phyloP scores from a whole-genome alignment of 805 yeast species.

The Saccharomycopsis vini region DNA sequence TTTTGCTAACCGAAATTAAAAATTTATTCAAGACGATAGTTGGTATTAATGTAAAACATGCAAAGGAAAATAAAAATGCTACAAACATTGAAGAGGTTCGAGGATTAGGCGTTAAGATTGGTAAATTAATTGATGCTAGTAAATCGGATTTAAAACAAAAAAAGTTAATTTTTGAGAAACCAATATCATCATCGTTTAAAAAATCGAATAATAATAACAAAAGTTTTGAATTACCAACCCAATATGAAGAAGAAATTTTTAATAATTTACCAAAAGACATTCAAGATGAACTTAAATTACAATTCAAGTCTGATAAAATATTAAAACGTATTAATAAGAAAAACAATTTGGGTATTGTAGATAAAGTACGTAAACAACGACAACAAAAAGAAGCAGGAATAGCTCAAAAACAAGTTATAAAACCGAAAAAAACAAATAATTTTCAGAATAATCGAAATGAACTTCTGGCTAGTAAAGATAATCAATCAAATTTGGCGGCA shows the following conservation, averaged over 20 bases:
- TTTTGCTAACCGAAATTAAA: conserved; percentile 52
- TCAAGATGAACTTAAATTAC: conserved; percentile 49
- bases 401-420: too few species aligned
- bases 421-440: too few species aligned
- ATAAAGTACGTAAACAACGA: not conserved
- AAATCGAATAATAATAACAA: conserved; percentile 2
- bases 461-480: too few species aligned
- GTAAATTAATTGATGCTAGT: conserved; percentile 39
- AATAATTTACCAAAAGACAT: conserved; percentile 58
- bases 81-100: conserved; percentile 64
- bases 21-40: conserved; percentile 42
- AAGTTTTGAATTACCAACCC: conserved; percentile 22
- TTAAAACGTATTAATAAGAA: conserved; percentile 3
- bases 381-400: not conserved
- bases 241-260: conserved; percentile 61
- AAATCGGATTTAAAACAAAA: conserved; percentile 1
- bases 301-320: conserved; percentile 28
- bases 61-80: conserved; percentile 27
- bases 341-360: not conserved
- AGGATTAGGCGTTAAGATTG: conserved; percentile 69
- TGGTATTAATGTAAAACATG: not conserved
- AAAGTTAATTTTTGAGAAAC: too few species aligned
- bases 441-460: too few species aligned
- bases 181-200: too few species aligned
- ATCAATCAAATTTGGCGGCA: too few species aligned